Evolutionary conservation across 2,329 filamentous ascomycete genomes (phyloP).

Genomic region (Fusarium goolgardi): DNA sequence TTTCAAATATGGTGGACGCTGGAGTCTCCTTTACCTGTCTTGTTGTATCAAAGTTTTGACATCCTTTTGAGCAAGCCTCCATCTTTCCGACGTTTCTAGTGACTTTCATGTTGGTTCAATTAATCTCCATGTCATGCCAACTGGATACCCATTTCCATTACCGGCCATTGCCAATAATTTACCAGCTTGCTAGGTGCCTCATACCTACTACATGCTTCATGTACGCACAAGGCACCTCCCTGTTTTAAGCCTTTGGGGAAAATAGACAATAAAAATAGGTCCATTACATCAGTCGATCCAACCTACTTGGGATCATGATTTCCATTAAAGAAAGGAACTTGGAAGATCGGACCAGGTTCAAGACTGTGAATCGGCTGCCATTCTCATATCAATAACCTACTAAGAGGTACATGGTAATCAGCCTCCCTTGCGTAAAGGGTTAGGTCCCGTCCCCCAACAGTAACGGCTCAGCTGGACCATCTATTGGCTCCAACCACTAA

Average conservation of each 20-base stretch:
- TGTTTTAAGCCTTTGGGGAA: background rate
- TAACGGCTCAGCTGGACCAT: slow-evolving; percentile 3
- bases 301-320: background rate
- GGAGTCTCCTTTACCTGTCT: background rate
- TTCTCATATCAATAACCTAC: background rate
- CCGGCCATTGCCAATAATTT: background rate
- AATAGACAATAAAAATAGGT: background rate
- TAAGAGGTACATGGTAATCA: background rate
- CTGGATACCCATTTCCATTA: background rate
- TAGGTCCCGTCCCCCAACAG: slow-evolving; percentile 16
- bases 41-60: background rate
- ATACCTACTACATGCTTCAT: background rate
- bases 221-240: background rate
- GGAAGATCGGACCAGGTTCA: slow-evolving; percentile 7
- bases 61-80: background rate
- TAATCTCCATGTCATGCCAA: background rate
- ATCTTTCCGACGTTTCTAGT: too few species aligned
- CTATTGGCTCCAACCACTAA: slow-evolving; percentile 35
- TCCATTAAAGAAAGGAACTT: background rate
- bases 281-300: background rate
- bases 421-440: slow-evolving; percentile 15
- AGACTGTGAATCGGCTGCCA: background rate
- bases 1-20: background rate
- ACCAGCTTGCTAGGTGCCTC: background rate
- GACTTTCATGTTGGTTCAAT: background rate